Evolutionary conservation across 1,284 basidiomycete species (phyloP).

Genomic region (Irpex rosettiformis): DNA sequence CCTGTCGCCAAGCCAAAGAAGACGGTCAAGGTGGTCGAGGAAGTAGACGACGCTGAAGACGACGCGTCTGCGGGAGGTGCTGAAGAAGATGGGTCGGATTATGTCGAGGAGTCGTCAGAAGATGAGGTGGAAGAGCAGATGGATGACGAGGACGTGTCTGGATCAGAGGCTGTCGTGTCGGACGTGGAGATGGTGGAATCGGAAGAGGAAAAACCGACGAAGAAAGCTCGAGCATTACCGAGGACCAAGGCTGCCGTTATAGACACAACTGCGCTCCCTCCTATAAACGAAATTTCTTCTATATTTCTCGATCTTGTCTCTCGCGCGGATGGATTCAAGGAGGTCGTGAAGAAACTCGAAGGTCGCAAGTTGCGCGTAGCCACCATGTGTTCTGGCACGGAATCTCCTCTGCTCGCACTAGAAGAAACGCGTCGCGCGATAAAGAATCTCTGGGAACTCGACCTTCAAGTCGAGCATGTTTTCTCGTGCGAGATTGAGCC

Average conservation of each 20-base stretch:
- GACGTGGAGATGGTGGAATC: slow-evolving; percentile 15
- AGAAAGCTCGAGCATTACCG: not conserved
- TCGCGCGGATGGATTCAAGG: slow-evolving; percentile 65
- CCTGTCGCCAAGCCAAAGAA: slow-evolving; percentile 16
- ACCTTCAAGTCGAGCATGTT: slow-evolving; percentile 83
- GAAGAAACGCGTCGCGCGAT: slow-evolving; percentile 80
- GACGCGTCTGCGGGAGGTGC: slow-evolving; percentile 16
- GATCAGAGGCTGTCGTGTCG: slow-evolving; percentile 13
- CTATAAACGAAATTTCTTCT: slow-evolving; percentile 76
- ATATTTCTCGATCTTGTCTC: slow-evolving; percentile 87
- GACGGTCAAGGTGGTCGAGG: slow-evolving; percentile 12
- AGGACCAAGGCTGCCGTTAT: slow-evolving; percentile 26
- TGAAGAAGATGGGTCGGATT: slow-evolving; percentile 13
- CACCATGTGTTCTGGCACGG: slow-evolving; percentile 97
- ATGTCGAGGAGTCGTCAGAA: slow-evolving; percentile 20
- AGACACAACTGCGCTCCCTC: slow-evolving; percentile 68
- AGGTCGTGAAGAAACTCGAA: slow-evolving; percentile 66
- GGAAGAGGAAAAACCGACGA: slow-evolving; percentile 10
- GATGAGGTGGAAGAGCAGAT: slow-evolving; percentile 19
- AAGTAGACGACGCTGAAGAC: slow-evolving; percentile 28
- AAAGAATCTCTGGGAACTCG: slow-evolving; percentile 61
- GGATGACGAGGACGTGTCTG: slow-evolving; percentile 20
- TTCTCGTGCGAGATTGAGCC: slow-evolving; percentile 98
- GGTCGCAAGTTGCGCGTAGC: slow-evolving; percentile 90
- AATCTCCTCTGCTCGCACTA: slow-evolving; percentile 89